Conservation (phyloP, 345 rosid genomes). For the Diplotaxis tenuifolia region DNA sequence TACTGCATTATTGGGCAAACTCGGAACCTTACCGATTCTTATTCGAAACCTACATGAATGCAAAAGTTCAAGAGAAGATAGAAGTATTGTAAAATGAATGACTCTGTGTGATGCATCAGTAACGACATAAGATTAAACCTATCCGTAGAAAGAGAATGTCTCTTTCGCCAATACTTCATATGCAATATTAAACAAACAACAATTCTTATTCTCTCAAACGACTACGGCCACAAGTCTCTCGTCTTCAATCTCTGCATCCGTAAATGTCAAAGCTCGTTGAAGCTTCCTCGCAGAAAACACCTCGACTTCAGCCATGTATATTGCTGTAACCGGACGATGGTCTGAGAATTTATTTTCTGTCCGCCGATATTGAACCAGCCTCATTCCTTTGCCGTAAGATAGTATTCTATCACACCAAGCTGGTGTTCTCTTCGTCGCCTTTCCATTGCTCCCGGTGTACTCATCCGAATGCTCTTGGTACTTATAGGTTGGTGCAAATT, state of each 20-base stretch:
- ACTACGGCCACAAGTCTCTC: constrained; percentile 39
- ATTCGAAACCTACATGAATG: neutral
- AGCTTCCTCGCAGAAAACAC: constrained; percentile 73
- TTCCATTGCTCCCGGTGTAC: constrained; percentile 69
- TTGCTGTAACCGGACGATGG: constrained; percentile 94
- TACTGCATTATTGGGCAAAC: too few relatives aligned
- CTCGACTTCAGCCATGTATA: constrained; percentile 78
- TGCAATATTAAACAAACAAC: constrained; percentile 31
- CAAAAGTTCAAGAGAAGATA: neutral
- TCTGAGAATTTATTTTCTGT: constrained; percentile 78
- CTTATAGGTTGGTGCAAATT: constrained; percentile 89
- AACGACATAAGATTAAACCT: constrained; percentile 27
- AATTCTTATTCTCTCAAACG: neutral
- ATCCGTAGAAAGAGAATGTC: constrained; percentile 26
- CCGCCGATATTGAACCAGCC: constrained; percentile 63
- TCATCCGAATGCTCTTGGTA: constrained; percentile 75
- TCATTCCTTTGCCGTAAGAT: constrained; percentile 79
- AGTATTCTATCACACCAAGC: constrained; percentile 97
- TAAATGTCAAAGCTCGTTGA: constrained; percentile 79
- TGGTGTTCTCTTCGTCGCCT: constrained; percentile 65
- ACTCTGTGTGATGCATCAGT: constrained; percentile 34
- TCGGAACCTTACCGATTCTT: neutral
- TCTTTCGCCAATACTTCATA: constrained; percentile 38
- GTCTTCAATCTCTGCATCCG: constrained; percentile 82
- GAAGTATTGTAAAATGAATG: constrained; percentile 14